These are phyloP conservation scores for Eustoma russellianum DNA, from an alignment of 257 asterid genomes.

Conservation along the genomic window DNA sequence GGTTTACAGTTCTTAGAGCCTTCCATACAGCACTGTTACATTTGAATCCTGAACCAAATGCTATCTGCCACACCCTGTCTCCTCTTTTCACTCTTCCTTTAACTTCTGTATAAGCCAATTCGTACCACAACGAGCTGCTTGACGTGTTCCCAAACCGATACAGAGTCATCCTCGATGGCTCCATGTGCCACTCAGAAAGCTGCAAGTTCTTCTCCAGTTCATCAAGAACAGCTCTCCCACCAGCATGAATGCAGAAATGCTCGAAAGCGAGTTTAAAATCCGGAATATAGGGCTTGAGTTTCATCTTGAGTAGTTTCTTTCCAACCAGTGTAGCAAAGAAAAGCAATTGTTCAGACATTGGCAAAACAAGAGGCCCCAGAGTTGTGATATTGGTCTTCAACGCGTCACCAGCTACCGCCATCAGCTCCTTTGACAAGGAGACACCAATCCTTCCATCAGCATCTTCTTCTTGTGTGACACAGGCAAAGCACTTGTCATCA, in stretches of 20 bases:
- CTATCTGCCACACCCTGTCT: constrained; percentile 36
- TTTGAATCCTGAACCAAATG: constrained; percentile 37
- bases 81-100: constrained; percentile 34
- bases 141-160: constrained; percentile 38
- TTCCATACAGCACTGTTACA: constrained; percentile 42
- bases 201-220: constrained; percentile 35
- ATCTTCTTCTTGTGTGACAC: constrained; percentile 31
- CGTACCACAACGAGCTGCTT: constrained; percentile 37
- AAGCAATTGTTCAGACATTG: constrained; percentile 29
- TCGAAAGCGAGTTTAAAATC: constrained; percentile 33
- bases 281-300: constrained; percentile 31
- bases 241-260: constrained; percentile 43
- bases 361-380: constrained; percentile 32
- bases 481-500: constrained; percentile 30
- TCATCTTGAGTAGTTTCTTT: constrained; percentile 26
- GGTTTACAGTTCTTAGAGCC: constrained; percentile 24
- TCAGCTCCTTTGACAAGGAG: constrained; percentile 31
- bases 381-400: constrained; percentile 32
- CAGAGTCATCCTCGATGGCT: constrained; percentile 37
- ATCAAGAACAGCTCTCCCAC: constrained; percentile 38
- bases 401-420: constrained; percentile 44
- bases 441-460: constrained; percentile 23
- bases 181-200: constrained; percentile 30
- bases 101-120: constrained; percentile 34
- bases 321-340: constrained; percentile 29